These are phyloP conservation scores for Amanita thiersii DNA, from an alignment of 768 basidiomycete genomes.

Conservation along the genomic window DNA sequence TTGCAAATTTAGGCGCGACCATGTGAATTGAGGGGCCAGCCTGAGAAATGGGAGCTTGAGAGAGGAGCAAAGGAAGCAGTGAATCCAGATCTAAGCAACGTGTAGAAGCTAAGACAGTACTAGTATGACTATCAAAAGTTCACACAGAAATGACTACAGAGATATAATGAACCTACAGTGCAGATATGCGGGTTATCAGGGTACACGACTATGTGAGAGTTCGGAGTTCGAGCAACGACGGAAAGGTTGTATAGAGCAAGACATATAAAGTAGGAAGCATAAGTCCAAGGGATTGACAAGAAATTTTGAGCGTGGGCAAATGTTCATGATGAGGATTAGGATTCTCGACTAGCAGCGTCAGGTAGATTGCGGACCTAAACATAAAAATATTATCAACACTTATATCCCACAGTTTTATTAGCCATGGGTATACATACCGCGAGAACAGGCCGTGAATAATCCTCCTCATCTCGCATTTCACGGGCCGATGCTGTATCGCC, in stretches of 20 bases:
- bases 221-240: not conserved
- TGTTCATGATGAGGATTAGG: not conserved
- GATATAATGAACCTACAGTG: too few species aligned
- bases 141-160: too few species aligned
- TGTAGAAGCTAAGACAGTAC: too few species aligned
- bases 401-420: not conserved
- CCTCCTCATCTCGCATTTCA: constrained; percentile 42
- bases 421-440: constrained; percentile 29
- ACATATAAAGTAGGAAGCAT: constrained; percentile 7
- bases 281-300: constrained; percentile 3
- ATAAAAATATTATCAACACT: not conserved
- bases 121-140: too few species aligned
- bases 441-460: constrained; percentile 48
- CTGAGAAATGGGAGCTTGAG: too few species aligned
- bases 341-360: constrained; percentile 27
- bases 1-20: too few species aligned
- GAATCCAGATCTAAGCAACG: too few species aligned
- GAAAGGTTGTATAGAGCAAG: constrained; percentile 2
- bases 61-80: too few species aligned
- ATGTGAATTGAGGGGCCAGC: too few species aligned
- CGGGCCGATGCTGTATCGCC: constrained; percentile 20
- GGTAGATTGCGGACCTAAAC: constrained; percentile 55
- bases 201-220: too few species aligned
- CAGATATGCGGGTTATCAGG: too few species aligned
- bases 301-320: not conserved